A percentile compares a stretch with the other conserved stretches of the same genome.
Evolutionary conservation across 2,329 filamentous ascomycete species (phyloP).

Genomic region (Fusarium sp.): DNA sequence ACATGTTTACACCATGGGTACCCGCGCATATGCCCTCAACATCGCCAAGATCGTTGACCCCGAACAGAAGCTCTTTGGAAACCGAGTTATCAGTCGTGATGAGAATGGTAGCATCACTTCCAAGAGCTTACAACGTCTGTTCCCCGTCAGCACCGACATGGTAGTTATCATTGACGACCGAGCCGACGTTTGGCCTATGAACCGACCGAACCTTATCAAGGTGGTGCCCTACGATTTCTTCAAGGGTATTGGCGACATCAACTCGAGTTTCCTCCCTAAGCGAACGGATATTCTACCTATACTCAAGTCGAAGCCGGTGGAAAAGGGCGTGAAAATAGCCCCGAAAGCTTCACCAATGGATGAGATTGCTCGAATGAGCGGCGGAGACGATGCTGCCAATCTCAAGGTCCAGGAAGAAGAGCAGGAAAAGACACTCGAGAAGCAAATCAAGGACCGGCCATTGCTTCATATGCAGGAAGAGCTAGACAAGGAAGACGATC

Average conservation of each 20-base stretch:
- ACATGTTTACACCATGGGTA: slow-evolving; percentile 99
- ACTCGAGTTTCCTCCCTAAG: slow-evolving; percentile 95
- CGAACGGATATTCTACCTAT: slow-evolving; percentile 62
- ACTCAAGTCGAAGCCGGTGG: slow-evolving; percentile 32
- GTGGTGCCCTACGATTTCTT: slow-evolving; percentile 98
- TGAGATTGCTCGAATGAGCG: slow-evolving; percentile 79
- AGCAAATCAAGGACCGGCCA: slow-evolving; percentile 88
- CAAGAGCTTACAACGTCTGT: slow-evolving; percentile 89
- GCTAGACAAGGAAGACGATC: slow-evolving; percentile 79
- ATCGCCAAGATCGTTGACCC: slow-evolving; percentile 95
- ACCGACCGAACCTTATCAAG: slow-evolving; percentile 92
- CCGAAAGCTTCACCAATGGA: slow-evolving; percentile 65
- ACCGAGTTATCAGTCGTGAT: slow-evolving; percentile 94
- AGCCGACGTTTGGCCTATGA: slow-evolving; percentile 92
- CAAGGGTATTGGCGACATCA: slow-evolving; percentile 97
- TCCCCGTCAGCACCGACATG: slow-evolving; percentile 98
- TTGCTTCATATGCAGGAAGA: slow-evolving; percentile 92
- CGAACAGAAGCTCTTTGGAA: slow-evolving; percentile 86
- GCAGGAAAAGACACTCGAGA: slow-evolving; percentile 86
- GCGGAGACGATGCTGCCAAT: slow-evolving; percentile 71
- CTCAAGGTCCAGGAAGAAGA: slow-evolving; percentile 82
- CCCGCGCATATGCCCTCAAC: slow-evolving; percentile 90
- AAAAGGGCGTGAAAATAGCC: slow-evolving; percentile 17
- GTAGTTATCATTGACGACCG: slow-evolving; percentile 98
- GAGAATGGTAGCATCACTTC: slow-evolving; percentile 93